Base-by-base conservation (phyloP, 164 flowering plant species). In the Chloranthus sessilifolius region DNA sequence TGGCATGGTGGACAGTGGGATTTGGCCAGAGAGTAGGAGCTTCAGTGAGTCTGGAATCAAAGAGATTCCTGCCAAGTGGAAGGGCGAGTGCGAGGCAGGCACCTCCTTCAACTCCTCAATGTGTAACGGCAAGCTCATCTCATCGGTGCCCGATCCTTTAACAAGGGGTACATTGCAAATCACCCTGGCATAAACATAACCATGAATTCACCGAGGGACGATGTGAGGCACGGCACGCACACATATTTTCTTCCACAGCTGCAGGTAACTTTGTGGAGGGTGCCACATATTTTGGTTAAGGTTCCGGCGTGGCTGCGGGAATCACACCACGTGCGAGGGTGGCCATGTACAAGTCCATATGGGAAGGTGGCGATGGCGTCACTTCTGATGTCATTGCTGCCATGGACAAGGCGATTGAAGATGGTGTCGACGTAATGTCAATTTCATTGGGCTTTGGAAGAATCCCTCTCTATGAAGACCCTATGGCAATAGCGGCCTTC, bases 11-110 rank as follows among this genome's bases (percentile, higher is more conserved):
- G 96, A 88, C 55, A 48, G 66, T 0, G 94, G 90, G 0, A 47
- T 84, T 1, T 82, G 89, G 92, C 92, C 92, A 0, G 89, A 84
- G 60, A 75, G 75, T 33, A 50, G 30, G 3, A 79, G 94, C 74
- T 82, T 62, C 52, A 69, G 48, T 0, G 88, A 82, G 19, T 47
- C 65, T 7, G 90, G 88, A 0, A 69, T 88, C 77, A 5, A 63
- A 0, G 39, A 59, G 2, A 30, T 81, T 5, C 88, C 88, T 1
- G 24, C 55, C 0, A 75, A 64, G 56, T 83, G 89, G 92, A 78
- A 67, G 28, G 92, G 96, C 29, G 26, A 16, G 1, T 78, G 91
- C 31, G 45, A 75, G 47, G 46, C 15, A 0, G 85, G 88, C 9
- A 47, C 44, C 9, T 53, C 58, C 1, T 88, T 84, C 59, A 76